Conservation (phyloP, 164 flowering plant genomes). For the Liriodendron chinense region DNA sequence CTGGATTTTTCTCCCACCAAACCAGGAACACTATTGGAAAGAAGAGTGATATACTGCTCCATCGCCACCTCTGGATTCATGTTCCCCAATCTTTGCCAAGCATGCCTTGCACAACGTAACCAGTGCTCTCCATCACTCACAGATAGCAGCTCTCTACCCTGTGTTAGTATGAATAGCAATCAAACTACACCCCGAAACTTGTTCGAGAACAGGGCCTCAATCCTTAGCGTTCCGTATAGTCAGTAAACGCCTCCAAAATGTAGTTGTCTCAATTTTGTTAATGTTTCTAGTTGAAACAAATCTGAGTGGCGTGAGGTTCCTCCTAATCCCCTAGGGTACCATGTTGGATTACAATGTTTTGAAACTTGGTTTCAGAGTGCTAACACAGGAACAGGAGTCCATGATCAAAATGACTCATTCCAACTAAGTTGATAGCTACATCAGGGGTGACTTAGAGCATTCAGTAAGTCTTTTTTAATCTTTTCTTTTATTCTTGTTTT, state of each 20-base stretch:
- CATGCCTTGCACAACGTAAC: constrained; percentile 84
- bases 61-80: constrained; percentile 66
- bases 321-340: neutral
- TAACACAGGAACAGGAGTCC: neutral
- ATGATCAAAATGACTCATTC: neutral
- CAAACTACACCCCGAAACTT: constrained; percentile 54
- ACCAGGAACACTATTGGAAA: constrained; percentile 44
- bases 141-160: constrained; percentile 71
- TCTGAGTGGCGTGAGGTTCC: neutral
- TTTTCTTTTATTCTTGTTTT: no score
- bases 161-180: constrained; percentile 64
- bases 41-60: constrained; percentile 55
- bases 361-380: neutral
- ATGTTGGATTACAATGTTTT: neutral
- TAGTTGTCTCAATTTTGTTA: neutral
- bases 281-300: neutral
- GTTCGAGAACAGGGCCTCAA: constrained; percentile 20
- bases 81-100: constrained; percentile 63
- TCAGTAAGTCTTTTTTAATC: neutral
- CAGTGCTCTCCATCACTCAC: constrained; percentile 71
- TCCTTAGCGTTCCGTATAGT: constrained; percentile 2
- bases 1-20: constrained; percentile 30
- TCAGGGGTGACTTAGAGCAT: neutral
- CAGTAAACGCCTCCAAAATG: neutral
- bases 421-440: neutral